Percentiles rank a stretch among this genome's conserved stretches.
Evolutionary conservation across 1,139 yeast genomes (phyloP).

Genomic region (Lodderomyces metapsilosis): DNA sequence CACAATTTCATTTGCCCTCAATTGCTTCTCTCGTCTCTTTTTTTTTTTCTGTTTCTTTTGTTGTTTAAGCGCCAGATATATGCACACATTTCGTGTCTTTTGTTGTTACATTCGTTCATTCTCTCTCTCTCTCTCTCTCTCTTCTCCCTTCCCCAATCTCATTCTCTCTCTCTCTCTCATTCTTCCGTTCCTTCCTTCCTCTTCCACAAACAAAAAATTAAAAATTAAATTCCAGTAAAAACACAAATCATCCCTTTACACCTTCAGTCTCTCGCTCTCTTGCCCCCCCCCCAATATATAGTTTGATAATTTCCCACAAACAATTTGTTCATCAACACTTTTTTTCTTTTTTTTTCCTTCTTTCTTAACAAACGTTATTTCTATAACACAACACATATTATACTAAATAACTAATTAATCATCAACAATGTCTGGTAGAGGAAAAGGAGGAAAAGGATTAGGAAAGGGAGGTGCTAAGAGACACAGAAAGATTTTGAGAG

Average conservation of each 20-base stretch:
- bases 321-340: not conserved
- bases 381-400: conserved; percentile 1
- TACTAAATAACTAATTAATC: no score
- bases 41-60: not conserved
- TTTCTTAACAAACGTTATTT: not conserved
- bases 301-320: conserved; percentile 7
- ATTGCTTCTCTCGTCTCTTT: no score
- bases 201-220: conserved; percentile 3
- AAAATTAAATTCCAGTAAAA: no score
- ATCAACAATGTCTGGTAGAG: conserved; percentile 93
- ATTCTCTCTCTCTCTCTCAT: not conserved
- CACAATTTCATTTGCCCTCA: not conserved
- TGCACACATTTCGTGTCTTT: not conserved
- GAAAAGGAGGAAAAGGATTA: conserved; percentile 99
- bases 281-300: conserved; percentile 5
- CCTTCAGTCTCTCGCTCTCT: conserved; percentile 3
- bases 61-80: not conserved
- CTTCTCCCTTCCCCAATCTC: not conserved
- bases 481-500: conserved; percentile 99
- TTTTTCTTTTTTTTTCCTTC: conserved; percentile 1
- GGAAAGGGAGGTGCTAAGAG: conserved; percentile 99
- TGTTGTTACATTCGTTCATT: not conserved
- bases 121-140: conserved; percentile 4
- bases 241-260: no score
- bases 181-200: conserved; percentile 8